Evolutionary conservation across 441 rosid species (phyloP), one percentile per base, ranked within the genome.

Genomic region (Gossypium schwendimanii): DNA sequence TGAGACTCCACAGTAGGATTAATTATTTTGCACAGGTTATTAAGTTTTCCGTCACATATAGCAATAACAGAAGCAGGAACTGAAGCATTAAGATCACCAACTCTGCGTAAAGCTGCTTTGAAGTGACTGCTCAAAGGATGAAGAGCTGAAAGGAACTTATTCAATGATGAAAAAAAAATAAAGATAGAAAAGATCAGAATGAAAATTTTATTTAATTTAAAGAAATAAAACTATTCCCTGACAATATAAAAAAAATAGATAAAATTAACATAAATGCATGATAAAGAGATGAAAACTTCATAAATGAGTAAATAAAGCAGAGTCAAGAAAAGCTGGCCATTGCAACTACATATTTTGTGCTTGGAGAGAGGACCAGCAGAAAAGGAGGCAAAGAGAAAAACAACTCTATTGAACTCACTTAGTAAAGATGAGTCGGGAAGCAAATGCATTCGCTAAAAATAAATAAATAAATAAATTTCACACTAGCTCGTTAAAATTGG

Each of bases 51-150:
- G 82, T 93, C 98, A 66, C 81, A 88, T 55, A 77, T 82, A 77
- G 91, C 89, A 79, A 90, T 82, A 76, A 89, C 89, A 69, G 98
- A 88, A 82, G 84, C 89, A 69, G 98, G 91, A 74, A 95, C 75
- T 18, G 86, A 85, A 61, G 95, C 91, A 12, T 73, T 78, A 79
- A 82, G 87, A 75, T 87, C 84, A 62, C 90, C 90, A 26, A 79
- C 81, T 84, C 98, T 88, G 77, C 69, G 77, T 59, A 87, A 82
- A 78, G 91, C 72, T 21, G 91, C 99, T 86, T 84, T 89, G 70
- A 95, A 81, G 87, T 93, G 99, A 80, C 91, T 86, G 59, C 92
- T 84, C 75, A 93, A 77, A 3, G 98, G 99, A 75, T 89, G 89
- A 49, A 73, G 70, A 66, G 86, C 77, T 73, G 86, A 84, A 72